A percentile compares a stretch with the other conserved stretches of the same genome.
Conservation (phyloP, 441 rosid genomes). For the Arabidopsis lyrata region DNA sequence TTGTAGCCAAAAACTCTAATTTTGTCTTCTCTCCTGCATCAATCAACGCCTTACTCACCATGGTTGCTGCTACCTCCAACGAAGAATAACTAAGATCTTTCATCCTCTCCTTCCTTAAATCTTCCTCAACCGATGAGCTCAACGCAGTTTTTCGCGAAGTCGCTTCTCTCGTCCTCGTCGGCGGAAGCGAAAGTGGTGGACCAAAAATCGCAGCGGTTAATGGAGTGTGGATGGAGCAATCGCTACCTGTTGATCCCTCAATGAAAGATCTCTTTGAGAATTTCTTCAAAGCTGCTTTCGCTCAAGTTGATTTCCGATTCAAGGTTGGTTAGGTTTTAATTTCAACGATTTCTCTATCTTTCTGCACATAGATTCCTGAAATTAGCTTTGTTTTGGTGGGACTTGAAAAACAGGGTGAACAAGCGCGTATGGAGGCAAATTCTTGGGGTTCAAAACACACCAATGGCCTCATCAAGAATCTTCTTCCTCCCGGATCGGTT, state of each 20-base stretch:
- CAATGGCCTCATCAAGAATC: conserved; percentile 17
- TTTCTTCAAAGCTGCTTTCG: conserved; percentile 4
- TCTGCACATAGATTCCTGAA: background rate
- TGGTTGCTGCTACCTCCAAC: background rate
- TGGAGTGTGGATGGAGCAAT: conserved; percentile 6
- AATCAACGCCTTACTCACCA: background rate
- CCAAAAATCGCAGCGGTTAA: background rate
- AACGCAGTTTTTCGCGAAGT: background rate
- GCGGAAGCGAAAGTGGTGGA: background rate
- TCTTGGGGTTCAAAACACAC: background rate
- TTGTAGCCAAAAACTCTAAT: background rate
- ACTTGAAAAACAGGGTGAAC: too few relatives aligned
- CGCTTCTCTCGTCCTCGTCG: background rate
- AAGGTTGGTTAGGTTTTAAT: background rate
- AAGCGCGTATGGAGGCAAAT: conserved; percentile 14
- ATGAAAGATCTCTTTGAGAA: background rate
- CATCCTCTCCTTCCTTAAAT: background rate
- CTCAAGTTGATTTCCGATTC: conserved; percentile 2
- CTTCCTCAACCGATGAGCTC: background rate
- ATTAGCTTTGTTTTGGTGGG: too few relatives aligned
- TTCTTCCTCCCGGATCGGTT: conserved; percentile 14
- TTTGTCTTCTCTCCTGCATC: conserved; percentile 13
- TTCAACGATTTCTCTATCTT: background rate
- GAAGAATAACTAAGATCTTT: background rate
- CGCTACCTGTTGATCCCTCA: background rate